Percentiles rank a stretch among this genome's conserved stretches.
phyloP scores from a whole-genome alignment of 148 eudicot genomes.

The Dysphania ambrosioides region DNA sequence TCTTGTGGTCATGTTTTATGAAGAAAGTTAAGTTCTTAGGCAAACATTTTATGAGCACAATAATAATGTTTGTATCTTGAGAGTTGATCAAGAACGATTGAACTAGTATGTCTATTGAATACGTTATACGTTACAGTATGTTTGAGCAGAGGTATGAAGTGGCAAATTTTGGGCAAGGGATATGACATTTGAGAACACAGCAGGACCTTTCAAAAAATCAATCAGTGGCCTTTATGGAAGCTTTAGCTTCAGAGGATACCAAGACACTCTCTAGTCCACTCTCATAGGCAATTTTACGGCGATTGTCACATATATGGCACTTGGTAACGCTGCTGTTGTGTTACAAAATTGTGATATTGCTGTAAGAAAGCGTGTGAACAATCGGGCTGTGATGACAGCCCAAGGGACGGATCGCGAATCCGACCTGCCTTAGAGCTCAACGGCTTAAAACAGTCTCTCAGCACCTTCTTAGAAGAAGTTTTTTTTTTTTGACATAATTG shows the following conservation, averaged over 20 bases:
- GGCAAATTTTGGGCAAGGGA: constrained; percentile 74
- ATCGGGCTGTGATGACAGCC: constrained; percentile 58
- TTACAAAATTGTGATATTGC: constrained; percentile 65
- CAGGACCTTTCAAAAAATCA: constrained; percentile 64
- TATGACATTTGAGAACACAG: constrained; percentile 66
- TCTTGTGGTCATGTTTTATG: background rate
- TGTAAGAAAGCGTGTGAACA: constrained; percentile 44
- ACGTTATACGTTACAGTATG: background rate
- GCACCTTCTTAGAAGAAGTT: constrained; percentile 67
- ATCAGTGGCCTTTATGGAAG: constrained; percentile 56
- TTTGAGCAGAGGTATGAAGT: constrained; percentile 43
- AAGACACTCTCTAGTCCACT: constrained; percentile 64
- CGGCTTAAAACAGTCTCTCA: constrained; percentile 27
- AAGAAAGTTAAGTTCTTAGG: background rate
- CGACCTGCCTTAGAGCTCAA: constrained; percentile 36
- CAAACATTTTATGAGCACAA: background rate
- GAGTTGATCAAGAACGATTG: background rate
- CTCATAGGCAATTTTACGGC: constrained; percentile 62
- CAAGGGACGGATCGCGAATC: constrained; percentile 54
- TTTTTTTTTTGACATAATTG: no score
- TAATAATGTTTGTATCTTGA: background rate
- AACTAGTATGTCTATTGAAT: background rate
- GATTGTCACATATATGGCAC: constrained; percentile 71
- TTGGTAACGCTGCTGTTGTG: constrained; percentile 58
- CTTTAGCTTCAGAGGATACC: constrained; percentile 61